Evolutionary conservation across 202 grass and related monocot species (phyloP).

Genomic region (Zoysia matrella): DNA sequence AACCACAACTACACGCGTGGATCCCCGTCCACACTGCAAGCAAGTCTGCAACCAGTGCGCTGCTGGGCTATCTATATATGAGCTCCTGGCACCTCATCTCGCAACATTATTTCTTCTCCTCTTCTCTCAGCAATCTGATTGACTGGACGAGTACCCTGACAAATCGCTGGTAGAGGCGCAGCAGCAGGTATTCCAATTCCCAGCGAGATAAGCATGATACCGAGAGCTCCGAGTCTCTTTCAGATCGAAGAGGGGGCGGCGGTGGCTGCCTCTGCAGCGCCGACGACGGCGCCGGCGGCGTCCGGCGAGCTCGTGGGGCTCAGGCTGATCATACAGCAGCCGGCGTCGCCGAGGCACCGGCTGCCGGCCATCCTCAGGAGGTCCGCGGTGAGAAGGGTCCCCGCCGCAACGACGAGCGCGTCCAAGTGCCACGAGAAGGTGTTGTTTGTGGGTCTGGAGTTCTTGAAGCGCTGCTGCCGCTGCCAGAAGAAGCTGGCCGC

Average conservation of each 20-base stretch:
- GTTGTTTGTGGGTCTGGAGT: slow-evolving; percentile 32
- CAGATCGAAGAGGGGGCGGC: slow-evolving; percentile 45
- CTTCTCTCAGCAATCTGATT: not conserved
- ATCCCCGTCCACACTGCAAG: not conserved
- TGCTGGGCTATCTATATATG: slow-evolving; percentile 18
- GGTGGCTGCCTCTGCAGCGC: not conserved
- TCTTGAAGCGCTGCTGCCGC: slow-evolving; percentile 63
- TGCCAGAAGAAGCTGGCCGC: slow-evolving; percentile 57
- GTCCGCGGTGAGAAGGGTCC: slow-evolving; percentile 36
- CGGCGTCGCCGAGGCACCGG: slow-evolving; percentile 3
- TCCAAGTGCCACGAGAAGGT: not conserved
- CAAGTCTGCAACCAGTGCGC: no score
- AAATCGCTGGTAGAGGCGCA: not conserved
- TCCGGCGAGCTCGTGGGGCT: slow-evolving; percentile 56
- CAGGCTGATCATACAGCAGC: slow-evolving; percentile 58
- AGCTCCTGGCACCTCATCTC: slow-evolving; percentile 12
- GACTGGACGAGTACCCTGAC: not conserved
- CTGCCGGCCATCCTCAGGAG: slow-evolving; percentile 40
- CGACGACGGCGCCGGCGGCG: not conserved
- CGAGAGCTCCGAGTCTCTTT: slow-evolving; percentile 53
- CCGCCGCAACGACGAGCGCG: not conserved
- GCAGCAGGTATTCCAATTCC: not conserved
- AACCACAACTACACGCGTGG: slow-evolving; percentile 8
- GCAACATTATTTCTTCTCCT: not conserved
- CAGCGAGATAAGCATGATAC: slow-evolving; percentile 40